Conservation (phyloP, 2,329 filamentous ascomycete genomes). For the Fusarium siculi region DNA sequence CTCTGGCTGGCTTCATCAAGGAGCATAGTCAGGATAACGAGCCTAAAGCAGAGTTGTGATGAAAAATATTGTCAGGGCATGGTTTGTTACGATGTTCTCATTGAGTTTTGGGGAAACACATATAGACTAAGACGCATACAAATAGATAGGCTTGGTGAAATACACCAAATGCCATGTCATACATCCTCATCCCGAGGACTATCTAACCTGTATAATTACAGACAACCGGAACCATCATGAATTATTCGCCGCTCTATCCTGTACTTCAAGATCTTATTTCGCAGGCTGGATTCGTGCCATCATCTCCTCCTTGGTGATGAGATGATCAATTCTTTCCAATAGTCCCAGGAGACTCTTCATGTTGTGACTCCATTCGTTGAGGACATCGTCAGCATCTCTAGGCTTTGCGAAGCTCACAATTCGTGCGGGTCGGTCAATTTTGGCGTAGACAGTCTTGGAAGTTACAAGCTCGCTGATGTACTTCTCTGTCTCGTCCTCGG, state of each 20-base stretch:
- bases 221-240: constrained; percentile 45
- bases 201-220: constrained; percentile 53
- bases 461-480: constrained; percentile 98
- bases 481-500: constrained; percentile 96
- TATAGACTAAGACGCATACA: constrained; percentile 36
- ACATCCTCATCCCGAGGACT: constrained; percentile 47
- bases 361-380: constrained; percentile 99
- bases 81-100: neutral
- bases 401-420: constrained; percentile 96
- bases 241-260: constrained; percentile 38
- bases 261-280: constrained; percentile 49
- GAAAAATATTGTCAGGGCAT: neutral
- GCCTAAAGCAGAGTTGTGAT: constrained; percentile 42
- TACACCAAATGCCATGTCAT: constrained; percentile 44
- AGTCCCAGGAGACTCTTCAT: constrained; percentile 93
- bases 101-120: neutral
- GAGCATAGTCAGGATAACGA: constrained; percentile 48
- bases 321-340: constrained; percentile 91
- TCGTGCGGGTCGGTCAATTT: constrained; percentile 93
- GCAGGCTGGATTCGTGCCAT: constrained; percentile 93
- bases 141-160: constrained; percentile 39
- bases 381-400: constrained; percentile 90
- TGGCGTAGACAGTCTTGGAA: constrained; percentile 96
- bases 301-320: constrained; percentile 99
- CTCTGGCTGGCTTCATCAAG: constrained; percentile 76